Conservation (phyloP, 805 yeast genomes). For the Pichia ethanolica region DNA sequence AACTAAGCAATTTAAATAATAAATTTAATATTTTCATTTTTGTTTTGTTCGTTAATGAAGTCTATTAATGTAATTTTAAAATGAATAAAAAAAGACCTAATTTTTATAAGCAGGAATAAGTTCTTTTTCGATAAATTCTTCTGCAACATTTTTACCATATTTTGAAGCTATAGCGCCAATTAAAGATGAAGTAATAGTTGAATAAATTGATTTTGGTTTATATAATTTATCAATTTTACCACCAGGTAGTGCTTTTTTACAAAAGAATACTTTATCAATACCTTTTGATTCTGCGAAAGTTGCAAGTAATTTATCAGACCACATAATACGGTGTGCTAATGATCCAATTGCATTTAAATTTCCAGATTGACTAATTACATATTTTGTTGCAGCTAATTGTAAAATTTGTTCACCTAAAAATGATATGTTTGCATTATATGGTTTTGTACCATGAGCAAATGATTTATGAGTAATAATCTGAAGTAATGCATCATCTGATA, state of each 20-base stretch:
- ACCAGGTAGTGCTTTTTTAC: slow-evolving; percentile 40
- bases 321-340: slow-evolving; percentile 41
- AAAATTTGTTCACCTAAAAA: slow-evolving; percentile 62
- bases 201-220: slow-evolving; percentile 24
- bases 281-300: slow-evolving; percentile 42
- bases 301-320: slow-evolving; percentile 44
- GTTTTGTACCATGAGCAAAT: slow-evolving; percentile 84
- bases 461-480: slow-evolving; percentile 92
- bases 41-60: no score
- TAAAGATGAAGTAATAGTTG: slow-evolving; percentile 36
- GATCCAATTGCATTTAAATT: slow-evolving; percentile 43
- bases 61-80: neutral
- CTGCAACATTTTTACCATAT: slow-evolving; percentile 56
- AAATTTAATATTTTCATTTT: no score
- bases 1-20: no score
- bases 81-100: neutral
- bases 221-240: slow-evolving; percentile 27
- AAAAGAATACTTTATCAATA: slow-evolving; percentile 51
- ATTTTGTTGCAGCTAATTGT: slow-evolving; percentile 41
- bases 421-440: slow-evolving; percentile 81
- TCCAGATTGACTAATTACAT: slow-evolving; percentile 24
- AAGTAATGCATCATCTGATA: slow-evolving; percentile 58
- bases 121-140: slow-evolving; percentile 47
- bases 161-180: slow-evolving; percentile 61
- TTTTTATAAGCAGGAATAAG: slow-evolving; percentile 22